A percentile compares a stretch with the other conserved stretches of the same genome.
Evolutionary conservation across 1,139 yeast genomes (phyloP).

Genomic region (Sugiyamaella xylanicola): DNA sequence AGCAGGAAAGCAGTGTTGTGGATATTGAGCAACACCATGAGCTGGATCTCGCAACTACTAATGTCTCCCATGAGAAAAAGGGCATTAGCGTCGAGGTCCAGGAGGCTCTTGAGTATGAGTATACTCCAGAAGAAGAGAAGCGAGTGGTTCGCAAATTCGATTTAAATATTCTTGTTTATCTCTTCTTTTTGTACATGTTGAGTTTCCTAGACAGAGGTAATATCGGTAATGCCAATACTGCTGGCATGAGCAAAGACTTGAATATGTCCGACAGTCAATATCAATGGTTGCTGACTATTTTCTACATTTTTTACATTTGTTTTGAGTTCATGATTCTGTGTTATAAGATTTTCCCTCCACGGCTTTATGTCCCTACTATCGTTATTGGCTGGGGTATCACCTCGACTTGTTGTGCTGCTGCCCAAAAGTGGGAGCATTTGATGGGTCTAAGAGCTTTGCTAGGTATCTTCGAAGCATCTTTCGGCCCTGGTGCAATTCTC

Average conservation of each 20-base stretch:
- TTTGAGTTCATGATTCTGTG: constrained; percentile 32
- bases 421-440: constrained; percentile 31
- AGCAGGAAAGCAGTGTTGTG: neutral
- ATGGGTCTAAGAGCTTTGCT: constrained; percentile 36
- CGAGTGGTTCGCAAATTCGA: constrained; percentile 24
- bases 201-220: constrained; percentile 49
- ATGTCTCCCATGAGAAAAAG: constrained; percentile 11
- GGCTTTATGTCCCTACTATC: constrained; percentile 33
- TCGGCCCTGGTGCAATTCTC: constrained; percentile 41
- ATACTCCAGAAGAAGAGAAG: constrained; percentile 28
- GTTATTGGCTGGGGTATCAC: constrained; percentile 37
- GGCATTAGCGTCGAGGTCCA: constrained; percentile 14
- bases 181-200: constrained; percentile 23
- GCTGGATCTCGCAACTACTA: constrained; percentile 10
- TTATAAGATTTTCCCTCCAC: constrained; percentile 32
- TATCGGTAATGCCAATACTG: constrained; percentile 50
- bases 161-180: constrained; percentile 17
- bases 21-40: constrained; percentile 5
- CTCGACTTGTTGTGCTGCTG: constrained; percentile 34
- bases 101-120: constrained; percentile 25
- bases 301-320: constrained; percentile 39
- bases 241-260: constrained; percentile 53
- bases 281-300: constrained; percentile 35
- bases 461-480: constrained; percentile 38
- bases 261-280: constrained; percentile 49